A percentile compares a stretch with the other conserved stretches of the same genome.
Conservation (phyloP, 2,329 filamentous ascomycete genomes). For the Venturiaceae sp. region DNA sequence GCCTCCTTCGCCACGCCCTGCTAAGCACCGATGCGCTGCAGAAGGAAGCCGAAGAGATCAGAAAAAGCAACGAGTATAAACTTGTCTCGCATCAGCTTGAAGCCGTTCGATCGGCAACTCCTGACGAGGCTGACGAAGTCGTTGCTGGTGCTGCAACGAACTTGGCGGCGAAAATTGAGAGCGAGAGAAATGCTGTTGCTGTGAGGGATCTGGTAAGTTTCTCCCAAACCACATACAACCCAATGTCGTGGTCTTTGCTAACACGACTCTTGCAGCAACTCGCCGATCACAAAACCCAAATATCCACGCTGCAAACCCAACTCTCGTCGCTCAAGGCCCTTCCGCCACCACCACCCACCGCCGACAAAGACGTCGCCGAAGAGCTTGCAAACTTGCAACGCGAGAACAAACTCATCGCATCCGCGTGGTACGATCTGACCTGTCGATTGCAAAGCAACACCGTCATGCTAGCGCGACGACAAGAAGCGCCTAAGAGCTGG, state of each 20-base stretch:
- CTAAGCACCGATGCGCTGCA: not conserved
- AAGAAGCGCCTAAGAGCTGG: constrained; percentile 72
- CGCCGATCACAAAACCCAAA: not conserved
- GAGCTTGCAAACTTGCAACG: constrained; percentile 61
- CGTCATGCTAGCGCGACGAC: constrained; percentile 64
- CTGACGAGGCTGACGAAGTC: not conserved
- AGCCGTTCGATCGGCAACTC: constrained; percentile 9
- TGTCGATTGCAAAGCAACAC: constrained; percentile 74
- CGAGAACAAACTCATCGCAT: constrained; percentile 69
- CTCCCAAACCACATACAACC: not conserved
- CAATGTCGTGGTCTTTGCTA: not conserved
- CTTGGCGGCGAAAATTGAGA: constrained; percentile 13
- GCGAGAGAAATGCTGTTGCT: constrained; percentile 5
- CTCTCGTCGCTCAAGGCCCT: constrained; percentile 11
- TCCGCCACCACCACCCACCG: constrained; percentile 3
- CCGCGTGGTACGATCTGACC: constrained; percentile 80
- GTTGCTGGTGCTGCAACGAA: constrained; percentile 12
- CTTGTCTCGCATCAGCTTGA: constrained; percentile 13
- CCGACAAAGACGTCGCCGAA: constrained; percentile 19
- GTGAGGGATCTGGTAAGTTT: constrained; percentile 11
- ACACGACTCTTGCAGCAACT: not conserved
- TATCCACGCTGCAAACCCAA: not conserved
- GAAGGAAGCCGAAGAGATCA: constrained; percentile 9
- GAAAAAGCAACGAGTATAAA: constrained; percentile 13
- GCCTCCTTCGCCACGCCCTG: constrained; percentile 15